These are phyloP conservation scores for Lecanicillium sp. DNA, from an alignment of 2,329 filamentous ascomycete genomes.

Conservation along the genomic window DNA sequence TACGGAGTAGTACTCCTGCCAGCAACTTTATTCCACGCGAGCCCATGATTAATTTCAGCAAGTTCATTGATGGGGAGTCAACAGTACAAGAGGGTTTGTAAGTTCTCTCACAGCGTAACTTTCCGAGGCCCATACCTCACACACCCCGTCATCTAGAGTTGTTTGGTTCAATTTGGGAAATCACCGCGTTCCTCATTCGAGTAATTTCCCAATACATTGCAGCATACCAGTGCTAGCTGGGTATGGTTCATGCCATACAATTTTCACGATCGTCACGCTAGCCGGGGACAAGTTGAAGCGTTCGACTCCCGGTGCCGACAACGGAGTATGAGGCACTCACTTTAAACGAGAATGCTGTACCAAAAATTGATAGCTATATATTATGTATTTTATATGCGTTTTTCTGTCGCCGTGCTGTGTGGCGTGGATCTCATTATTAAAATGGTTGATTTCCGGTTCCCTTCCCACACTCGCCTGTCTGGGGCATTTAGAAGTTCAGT, in stretches of 20 bases:
- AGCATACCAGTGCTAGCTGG: slow-evolving; percentile 21
- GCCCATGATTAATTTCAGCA: slow-evolving; percentile 44
- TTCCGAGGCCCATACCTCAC: slow-evolving; percentile 31
- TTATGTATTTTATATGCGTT: too few species aligned
- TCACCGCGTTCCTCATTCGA: slow-evolving; percentile 50
- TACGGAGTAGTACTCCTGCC: not conserved
- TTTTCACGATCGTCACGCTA: slow-evolving; percentile 7
- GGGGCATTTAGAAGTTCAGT: too few species aligned
- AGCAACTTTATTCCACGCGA: slow-evolving; percentile 23
- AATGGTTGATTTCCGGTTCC: too few species aligned
- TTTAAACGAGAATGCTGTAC: too few species aligned
- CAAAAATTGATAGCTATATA: too few species aligned
- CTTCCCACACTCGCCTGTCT: too few species aligned
- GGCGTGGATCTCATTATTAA: too few species aligned
- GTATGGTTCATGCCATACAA: slow-evolving; percentile 17
- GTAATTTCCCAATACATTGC: slow-evolving; percentile 42
- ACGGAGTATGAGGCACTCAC: too few species aligned
- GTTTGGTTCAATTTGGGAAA: slow-evolving; percentile 50
- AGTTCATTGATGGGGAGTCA: slow-evolving; percentile 38
- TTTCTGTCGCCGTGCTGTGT: too few species aligned
- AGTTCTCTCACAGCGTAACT: not conserved
- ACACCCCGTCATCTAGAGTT: slow-evolving; percentile 30
- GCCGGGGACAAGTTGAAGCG: not conserved
- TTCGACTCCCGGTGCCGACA: not conserved
- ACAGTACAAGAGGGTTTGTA: slow-evolving; percentile 30